Base-by-base conservation (phyloP, 768 basidiomycete genomes). In the Rubroboletus pulcherrimus region DNA sequence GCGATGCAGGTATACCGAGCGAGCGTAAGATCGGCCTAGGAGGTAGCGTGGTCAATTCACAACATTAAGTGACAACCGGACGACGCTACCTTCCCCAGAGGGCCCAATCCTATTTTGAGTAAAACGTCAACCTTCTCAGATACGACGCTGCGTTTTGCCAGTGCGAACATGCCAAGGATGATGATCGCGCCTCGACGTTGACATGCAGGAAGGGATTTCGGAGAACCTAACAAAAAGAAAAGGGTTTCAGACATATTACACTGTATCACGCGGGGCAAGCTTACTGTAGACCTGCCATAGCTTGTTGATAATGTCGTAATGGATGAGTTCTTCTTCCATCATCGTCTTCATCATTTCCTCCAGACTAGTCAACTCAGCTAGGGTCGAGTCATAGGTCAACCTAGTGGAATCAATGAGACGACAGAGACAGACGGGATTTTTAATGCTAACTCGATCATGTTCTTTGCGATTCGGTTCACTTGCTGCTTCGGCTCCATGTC, bases 341-440 rank as follows among this genome's bases (percentile, higher is more conserved):
- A 99, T 90, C 31, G 89, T 91, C 41, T 91, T 82, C 86, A 99
- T 87, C 80, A 98, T 88, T 72, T 98, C 94, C 67, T 99, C 97
- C 50, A 98, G 74, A 62, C 93, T 95, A 1, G 95, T 99, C 40
- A 99, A 75, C 68, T 98, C 95, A 1, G 97, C 97, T 29, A 99
- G 78, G 0, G 93, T 95, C 1, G 96, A 91, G 15, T 88, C 84
- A 66, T 93, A 95, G 0, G 97, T 98, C 40, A 89, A 78, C 69
- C 96, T 98, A 38, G 49, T 9, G 4, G 19, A 52, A 38, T 50
- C 56, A 39, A 42, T 34, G 43, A 31, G 55, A 29, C 39, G 48
- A 39, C 4, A 38, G 11, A 39, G 10, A 31, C 41, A 43, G 30
- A 14, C 21, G 4, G 33, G 7, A 34, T 7, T 4, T 29, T 29